These are phyloP conservation scores for Alternaria sp. DNA, from an alignment of 2,329 filamentous ascomycete genomes.

Conservation along the genomic window DNA sequence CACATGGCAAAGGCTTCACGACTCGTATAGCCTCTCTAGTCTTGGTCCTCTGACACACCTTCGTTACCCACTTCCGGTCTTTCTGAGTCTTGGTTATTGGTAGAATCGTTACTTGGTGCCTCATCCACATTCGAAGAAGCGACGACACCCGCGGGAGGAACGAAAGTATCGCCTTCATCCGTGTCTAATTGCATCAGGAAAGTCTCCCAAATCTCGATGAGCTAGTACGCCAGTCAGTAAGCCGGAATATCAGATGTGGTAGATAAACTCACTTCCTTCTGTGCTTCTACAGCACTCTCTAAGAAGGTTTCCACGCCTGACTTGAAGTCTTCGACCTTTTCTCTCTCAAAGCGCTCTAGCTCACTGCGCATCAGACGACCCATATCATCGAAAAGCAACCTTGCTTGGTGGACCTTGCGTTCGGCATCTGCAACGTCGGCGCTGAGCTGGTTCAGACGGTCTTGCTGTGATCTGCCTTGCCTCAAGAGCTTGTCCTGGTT, in stretches of 20 bases:
- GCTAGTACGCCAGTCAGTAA: constrained; percentile 49
- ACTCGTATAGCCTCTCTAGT: not conserved
- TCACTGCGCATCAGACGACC: constrained; percentile 89
- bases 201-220: constrained; percentile 95
- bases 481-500: constrained; percentile 93
- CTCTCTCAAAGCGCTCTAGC: constrained; percentile 90
- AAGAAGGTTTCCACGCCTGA: constrained; percentile 96
- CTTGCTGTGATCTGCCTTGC: constrained; percentile 94
- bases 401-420: constrained; percentile 86
- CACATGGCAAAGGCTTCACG: not conserved
- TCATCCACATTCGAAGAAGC: constrained; percentile 35
- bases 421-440: constrained; percentile 96
- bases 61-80: not conserved
- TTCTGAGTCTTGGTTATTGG: constrained; percentile 13
- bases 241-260: not conserved
- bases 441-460: constrained; percentile 87
- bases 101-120: constrained; percentile 17
- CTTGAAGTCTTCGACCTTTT: constrained; percentile 99
- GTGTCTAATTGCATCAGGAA: constrained; percentile 95
- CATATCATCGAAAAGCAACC: constrained; percentile 96
- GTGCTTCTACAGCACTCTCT: constrained; percentile 94
- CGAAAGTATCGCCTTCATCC: constrained; percentile 71
- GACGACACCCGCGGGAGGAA: constrained; percentile 48
- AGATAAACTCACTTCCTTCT: constrained; percentile 81
- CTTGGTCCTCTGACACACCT: not conserved